Percentiles rank a stretch among this genome's conserved stretches.
phyloP scores from a whole-genome alignment of 2,329 filamentous ascomycete species.

The Blastomyces parvus region DNA sequence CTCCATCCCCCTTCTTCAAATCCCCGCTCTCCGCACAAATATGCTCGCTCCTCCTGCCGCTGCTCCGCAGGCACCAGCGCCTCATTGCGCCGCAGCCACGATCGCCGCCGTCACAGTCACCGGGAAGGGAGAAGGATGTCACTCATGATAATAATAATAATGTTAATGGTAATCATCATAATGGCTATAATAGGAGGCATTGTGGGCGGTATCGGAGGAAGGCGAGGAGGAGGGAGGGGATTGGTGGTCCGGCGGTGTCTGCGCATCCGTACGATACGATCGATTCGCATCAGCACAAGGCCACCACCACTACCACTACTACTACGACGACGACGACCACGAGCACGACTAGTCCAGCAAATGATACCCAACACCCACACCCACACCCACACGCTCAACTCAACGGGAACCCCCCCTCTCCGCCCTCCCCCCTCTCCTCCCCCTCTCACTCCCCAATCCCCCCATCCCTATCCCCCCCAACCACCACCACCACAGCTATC shows the following conservation, averaged over 20 bases:
- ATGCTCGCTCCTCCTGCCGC: conserved; percentile 44
- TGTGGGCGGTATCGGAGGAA: neutral
- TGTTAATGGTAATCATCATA: too few species aligned
- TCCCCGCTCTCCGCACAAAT: conserved; percentile 42
- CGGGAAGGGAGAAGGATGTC: neutral
- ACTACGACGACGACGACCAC: neutral
- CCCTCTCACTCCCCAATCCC: neutral
- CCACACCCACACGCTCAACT: too few species aligned
- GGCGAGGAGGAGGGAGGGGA: neutral
- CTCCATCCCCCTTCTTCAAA: conserved; percentile 31
- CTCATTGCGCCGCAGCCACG: conserved; percentile 17
- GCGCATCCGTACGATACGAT: neutral
- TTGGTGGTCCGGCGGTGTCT: neutral
- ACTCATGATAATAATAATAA: too few species aligned
- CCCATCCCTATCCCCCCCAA: neutral
- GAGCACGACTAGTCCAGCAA: neutral
- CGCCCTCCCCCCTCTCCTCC: conserved; percentile 12
- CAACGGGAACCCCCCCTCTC: conserved; percentile 2
- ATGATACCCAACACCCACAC: too few species aligned
- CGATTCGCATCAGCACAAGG: neutral
- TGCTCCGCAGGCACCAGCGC: conserved; percentile 41
- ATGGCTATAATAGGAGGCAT: neutral
- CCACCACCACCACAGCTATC: conserved; percentile 21
- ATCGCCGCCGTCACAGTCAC: neutral
- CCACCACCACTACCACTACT: neutral